A percentile compares a stretch with the other conserved stretches of the same genome.
phyloP scores from a whole-genome alignment of 176 grass and related monocot genomes.

The Raddia distichophylla region DNA sequence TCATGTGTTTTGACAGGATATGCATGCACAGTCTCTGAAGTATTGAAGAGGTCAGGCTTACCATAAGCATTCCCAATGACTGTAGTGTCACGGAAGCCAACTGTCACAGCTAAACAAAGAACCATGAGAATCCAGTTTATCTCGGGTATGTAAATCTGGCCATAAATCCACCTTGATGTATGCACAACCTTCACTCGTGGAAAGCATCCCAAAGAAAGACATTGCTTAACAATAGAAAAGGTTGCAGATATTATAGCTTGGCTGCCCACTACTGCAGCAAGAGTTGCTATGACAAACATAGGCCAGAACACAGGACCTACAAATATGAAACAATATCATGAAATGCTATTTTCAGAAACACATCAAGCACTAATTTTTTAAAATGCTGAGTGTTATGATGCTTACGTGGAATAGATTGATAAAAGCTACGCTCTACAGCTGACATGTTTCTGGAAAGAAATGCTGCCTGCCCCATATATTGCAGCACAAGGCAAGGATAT shows the following conservation, averaged over 20 bases:
- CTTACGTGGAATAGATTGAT: slow-evolving; percentile 71
- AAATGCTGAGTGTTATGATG: slow-evolving; percentile 10
- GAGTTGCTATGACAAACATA: slow-evolving; percentile 68
- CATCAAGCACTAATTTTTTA: not conserved
- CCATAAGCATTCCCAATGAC: slow-evolving; percentile 82
- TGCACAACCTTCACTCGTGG: slow-evolving; percentile 78
- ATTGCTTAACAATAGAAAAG: slow-evolving; percentile 83
- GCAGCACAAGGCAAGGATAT: slow-evolving; percentile 79
- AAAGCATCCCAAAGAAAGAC: slow-evolving; percentile 73
- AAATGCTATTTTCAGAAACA: not conserved
- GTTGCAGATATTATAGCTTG: slow-evolving; percentile 83
- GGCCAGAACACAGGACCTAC: slow-evolving; percentile 77
- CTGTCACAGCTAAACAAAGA: slow-evolving; percentile 62
- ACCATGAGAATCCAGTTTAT: slow-evolving; percentile 88
- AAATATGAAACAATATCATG: slow-evolving; percentile 31
- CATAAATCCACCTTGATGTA: slow-evolving; percentile 78
- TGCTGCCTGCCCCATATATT: slow-evolving; percentile 83
- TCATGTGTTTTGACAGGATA: not conserved
- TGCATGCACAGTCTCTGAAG: not conserved
- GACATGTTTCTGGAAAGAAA: slow-evolving; percentile 70
- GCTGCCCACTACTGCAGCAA: slow-evolving; percentile 74
- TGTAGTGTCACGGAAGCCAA: slow-evolving; percentile 62
- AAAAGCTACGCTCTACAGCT: slow-evolving; percentile 53
- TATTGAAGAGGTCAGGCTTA: slow-evolving; percentile 47
- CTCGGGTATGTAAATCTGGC: slow-evolving; percentile 88